Percentiles rank a stretch among this genome's conserved stretches.
Evolutionary conservation across 805 yeast species (phyloP).

Genomic region (Barnettozyma sp.): DNA sequence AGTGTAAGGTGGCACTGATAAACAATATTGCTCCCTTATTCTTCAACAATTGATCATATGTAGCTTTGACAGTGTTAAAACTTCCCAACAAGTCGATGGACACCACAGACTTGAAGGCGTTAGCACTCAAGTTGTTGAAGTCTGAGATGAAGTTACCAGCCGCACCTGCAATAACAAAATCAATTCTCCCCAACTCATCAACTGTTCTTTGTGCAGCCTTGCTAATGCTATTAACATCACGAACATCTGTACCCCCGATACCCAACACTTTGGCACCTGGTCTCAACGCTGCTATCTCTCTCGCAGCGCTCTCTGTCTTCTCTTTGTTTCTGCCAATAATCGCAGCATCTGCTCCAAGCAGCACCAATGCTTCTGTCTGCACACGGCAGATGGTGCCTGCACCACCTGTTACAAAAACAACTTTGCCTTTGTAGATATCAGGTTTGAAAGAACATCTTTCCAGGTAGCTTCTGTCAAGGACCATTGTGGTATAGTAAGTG

Average conservation of each 20-base stretch:
- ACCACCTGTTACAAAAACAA: conserved; percentile 90
- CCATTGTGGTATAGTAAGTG: too few species aligned
- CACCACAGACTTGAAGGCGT: conserved; percentile 84
- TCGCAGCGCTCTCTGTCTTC: conserved; percentile 62
- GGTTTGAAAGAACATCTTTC: conserved; percentile 39
- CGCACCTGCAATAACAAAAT: conserved; percentile 89
- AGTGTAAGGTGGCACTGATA: conserved; percentile 86
- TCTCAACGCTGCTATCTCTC: conserved; percentile 52
- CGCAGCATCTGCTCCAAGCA: conserved; percentile 81
- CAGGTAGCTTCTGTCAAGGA: conserved; percentile 25
- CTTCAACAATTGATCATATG: conserved; percentile 54
- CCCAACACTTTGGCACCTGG: conserved; percentile 64
- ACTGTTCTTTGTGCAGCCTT: conserved; percentile 64
- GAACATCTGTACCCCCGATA: conserved; percentile 68
- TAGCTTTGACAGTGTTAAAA: conserved; percentile 83
- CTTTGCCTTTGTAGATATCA: conserved; percentile 73
- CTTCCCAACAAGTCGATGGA: conserved; percentile 86
- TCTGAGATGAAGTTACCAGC: conserved; percentile 90
- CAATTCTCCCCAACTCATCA: conserved; percentile 65
- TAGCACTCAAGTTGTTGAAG: conserved; percentile 68
- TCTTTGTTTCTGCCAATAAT: conserved; percentile 71
- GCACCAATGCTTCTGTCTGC: conserved; percentile 78
- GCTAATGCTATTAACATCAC: conserved; percentile 53
- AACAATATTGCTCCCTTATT: conserved; percentile 69
- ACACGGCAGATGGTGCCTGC: conserved; percentile 94